Evolutionary conservation across 306 rosid genomes (phyloP).

Genomic region (Gillenia trifoliata): DNA sequence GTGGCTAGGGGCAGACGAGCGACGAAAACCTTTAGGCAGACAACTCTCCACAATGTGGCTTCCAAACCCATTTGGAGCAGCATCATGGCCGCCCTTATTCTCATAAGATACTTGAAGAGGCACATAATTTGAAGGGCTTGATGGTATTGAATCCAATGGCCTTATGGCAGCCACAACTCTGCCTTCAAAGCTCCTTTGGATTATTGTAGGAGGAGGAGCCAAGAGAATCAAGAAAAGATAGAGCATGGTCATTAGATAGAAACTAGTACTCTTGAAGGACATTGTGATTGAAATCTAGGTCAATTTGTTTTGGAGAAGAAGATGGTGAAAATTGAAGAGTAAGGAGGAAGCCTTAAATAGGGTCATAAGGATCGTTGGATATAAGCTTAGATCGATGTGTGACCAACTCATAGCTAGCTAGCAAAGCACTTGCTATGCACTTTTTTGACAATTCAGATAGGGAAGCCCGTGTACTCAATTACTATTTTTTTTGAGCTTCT

Average conservation of each 20-base stretch:
- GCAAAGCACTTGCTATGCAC: slow-evolving; percentile 10
- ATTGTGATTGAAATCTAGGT: background rate
- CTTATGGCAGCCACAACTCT: slow-evolving; percentile 21
- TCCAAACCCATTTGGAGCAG: background rate
- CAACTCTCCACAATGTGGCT: slow-evolving; percentile 41
- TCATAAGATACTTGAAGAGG: slow-evolving; percentile 27
- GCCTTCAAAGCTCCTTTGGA: slow-evolving; percentile 3
- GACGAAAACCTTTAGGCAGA: slow-evolving; percentile 56
- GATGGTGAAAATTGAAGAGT: slow-evolving; percentile 12
- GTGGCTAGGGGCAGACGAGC: slow-evolving; percentile 60
- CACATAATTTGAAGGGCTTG: slow-evolving; percentile 21
- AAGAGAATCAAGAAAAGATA: slow-evolving; percentile 27
- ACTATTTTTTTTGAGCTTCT: slow-evolving; percentile 13
- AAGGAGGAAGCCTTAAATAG: slow-evolving; percentile 48
- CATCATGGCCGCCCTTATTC: slow-evolving; percentile 18
- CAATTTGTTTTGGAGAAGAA: background rate
- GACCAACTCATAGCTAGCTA: slow-evolving; percentile 46
- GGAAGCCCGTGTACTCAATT: slow-evolving; percentile 44
- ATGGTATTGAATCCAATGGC: slow-evolving; percentile 19
- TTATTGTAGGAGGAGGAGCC: slow-evolving; percentile 16
- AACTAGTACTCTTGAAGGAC: background rate
- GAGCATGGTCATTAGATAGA: slow-evolving; percentile 16
- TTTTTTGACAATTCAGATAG: slow-evolving; percentile 31
- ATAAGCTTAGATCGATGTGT: background rate
- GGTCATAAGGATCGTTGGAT: slow-evolving; percentile 31